A percentile compares a stretch with the other conserved stretches of the same genome.
These are phyloP conservation scores for Ajuga reptans DNA, from an alignment of 305 asterid genomes.

Conservation along the genomic window DNA sequence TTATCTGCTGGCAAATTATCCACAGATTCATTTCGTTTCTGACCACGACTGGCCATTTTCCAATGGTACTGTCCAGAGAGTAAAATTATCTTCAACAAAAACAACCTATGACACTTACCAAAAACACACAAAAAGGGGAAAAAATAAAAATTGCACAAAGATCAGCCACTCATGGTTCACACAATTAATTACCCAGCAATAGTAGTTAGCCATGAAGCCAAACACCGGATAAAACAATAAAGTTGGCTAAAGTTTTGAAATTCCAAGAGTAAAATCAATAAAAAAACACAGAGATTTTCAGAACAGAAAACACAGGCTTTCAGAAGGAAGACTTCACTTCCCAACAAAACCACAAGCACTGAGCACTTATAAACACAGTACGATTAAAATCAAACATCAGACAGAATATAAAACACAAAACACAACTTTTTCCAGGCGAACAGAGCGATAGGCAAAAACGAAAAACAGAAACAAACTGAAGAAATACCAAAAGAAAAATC, in stretches of 20 bases:
- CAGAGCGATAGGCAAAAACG: not conserved
- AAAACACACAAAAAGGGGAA: not conserved
- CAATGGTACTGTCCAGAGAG: conserved; percentile 19
- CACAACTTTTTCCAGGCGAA: not conserved
- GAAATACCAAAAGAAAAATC: not conserved
- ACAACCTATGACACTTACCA: not conserved
- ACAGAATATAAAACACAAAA: not conserved
- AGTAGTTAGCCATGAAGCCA: not conserved
- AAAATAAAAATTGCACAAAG: conserved; percentile 10
- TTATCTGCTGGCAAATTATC: conserved; percentile 92
- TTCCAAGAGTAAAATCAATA: not conserved
- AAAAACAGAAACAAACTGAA: not conserved
- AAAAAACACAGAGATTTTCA: not conserved
- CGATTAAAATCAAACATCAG: conserved; percentile 20
- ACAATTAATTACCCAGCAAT: not conserved
- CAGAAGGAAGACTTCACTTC: conserved; percentile 1
- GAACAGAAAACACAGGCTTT: not conserved
- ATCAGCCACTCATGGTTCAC: not conserved
- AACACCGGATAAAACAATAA: not conserved
- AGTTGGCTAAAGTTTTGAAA: not conserved
- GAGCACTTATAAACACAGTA: conserved; percentile 11
- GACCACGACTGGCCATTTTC: conserved; percentile 76
- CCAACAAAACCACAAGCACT: conserved; percentile 5
- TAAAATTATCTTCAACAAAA: conserved; percentile 2
- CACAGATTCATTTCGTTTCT: conserved; percentile 63